Base-by-base conservation (phyloP, 2,329 filamentous ascomycete genomes). In the Colletotrichum somersetense region DNA sequence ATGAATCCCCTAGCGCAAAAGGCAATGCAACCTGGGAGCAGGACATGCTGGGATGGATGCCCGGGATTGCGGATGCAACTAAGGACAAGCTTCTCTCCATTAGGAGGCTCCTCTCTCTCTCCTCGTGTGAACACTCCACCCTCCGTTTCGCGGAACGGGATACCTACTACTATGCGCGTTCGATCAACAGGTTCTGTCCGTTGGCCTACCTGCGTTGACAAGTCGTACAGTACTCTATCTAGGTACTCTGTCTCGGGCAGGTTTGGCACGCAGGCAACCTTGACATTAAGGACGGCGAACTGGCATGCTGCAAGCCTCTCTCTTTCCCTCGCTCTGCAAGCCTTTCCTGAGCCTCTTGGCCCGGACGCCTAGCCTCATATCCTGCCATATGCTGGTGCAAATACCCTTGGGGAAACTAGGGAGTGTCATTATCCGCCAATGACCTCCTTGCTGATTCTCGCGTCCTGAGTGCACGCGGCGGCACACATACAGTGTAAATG, bases 11-110 rank as follows among this genome's bases (percentile, higher is more conserved):
- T 38, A 63, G 30, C 18, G 42, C 40, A 42, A 64, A 59, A 68
- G 58, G 58, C 30, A 69, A 64, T 16, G 5, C n/a, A 40, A n/a
- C 53, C 58, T 48, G 40, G 59, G 59, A 44, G 69, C 69, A 14
- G 33, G 46, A 58, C 65, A 26, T 59, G 69, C 65, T 30, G 30
- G 30, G 30, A 48, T 63, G 58, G 44, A 55, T 46, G 42, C 52
- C 50, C 68, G 33, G 56, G 42, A 58, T 42, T 67, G 57, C 58
- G 30, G 44, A 63, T 14, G 48, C 65, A 46, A 63, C 69, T 55
- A 64, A 68, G 59, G 69, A 72, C 65, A 72, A 72, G 69, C 69
- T 72, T 72, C 65, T 72, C 65, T 72, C 44, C 23, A 61, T 69
- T 64, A 61, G 59, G 69, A 53, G 52, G 58, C 67, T 58, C 44